Conservation (phyloP, 164 flowering plant species). For the Vitis cinerea region DNA sequence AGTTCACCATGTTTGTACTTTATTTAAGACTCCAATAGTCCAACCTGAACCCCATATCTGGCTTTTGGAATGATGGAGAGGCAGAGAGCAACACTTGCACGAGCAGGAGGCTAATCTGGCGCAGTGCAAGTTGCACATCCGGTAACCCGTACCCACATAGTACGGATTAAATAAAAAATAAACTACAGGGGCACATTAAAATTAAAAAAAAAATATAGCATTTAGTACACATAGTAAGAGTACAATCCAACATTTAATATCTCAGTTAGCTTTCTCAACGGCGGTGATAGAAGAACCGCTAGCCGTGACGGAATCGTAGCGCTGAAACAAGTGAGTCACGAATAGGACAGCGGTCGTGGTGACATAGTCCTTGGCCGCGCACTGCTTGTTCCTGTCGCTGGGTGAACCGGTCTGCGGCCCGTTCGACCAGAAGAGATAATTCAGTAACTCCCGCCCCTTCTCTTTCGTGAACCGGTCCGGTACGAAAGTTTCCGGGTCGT, state of each 20-base stretch:
- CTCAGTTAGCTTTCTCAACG: constrained; percentile 39
- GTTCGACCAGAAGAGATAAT: constrained; percentile 82
- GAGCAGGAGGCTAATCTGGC: too few species aligned
- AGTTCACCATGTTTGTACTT: too few species aligned
- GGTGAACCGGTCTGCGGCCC: constrained; percentile 86
- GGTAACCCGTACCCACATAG: too few species aligned
- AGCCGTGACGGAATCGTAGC: constrained; percentile 60
- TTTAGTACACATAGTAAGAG: not conserved
- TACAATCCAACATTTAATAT: not conserved
- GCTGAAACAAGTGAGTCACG: constrained; percentile 52
- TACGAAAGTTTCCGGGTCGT: constrained; percentile 59
- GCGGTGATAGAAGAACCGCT: constrained; percentile 40
- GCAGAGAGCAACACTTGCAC: too few species aligned
- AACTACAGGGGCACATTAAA: too few species aligned
- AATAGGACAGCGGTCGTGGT: constrained; percentile 55
- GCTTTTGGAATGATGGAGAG: too few species aligned
- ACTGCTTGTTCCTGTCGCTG: constrained; percentile 65
- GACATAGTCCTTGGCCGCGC: constrained; percentile 74
- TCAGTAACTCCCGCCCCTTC: constrained; percentile 54
- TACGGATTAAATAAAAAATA: too few species aligned
- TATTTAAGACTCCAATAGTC: too few species aligned
- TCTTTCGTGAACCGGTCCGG: constrained; percentile 58
- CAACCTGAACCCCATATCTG: too few species aligned
- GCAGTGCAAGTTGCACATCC: too few species aligned
- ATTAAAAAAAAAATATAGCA: too few species aligned